Percentiles rank a stretch among this genome's conserved stretches.
phyloP scores from a whole-genome alignment of 2,329 filamentous ascomycete genomes.

The Zarea fungicola region DNA sequence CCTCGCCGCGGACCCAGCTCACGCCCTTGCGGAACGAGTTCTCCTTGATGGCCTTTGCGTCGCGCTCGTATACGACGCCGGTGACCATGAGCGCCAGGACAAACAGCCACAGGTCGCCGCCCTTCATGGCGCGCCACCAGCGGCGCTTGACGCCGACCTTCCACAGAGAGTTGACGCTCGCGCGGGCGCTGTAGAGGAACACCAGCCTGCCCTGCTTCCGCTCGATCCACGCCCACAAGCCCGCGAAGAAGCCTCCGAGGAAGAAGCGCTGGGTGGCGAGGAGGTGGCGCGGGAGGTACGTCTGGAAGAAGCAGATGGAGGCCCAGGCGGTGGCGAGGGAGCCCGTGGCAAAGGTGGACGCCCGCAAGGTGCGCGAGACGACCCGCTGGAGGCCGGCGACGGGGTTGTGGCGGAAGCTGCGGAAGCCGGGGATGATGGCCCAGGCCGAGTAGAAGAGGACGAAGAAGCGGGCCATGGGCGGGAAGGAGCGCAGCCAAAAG shows the following conservation, averaged over 20 bases:
- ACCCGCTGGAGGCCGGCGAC: slow-evolving; percentile 61
- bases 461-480: slow-evolving; percentile 71
- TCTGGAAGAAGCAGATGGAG: slow-evolving; percentile 82
- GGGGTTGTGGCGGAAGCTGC: slow-evolving; percentile 63
- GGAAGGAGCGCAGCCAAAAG: slow-evolving; percentile 82
- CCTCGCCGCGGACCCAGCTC: slow-evolving; percentile 69
- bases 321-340: slow-evolving; percentile 86
- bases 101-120: slow-evolving; percentile 82
- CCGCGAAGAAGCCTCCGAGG: slow-evolving; percentile 78
- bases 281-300: slow-evolving; percentile 65
- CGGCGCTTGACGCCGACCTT: slow-evolving; percentile 89
- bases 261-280: slow-evolving; percentile 85
- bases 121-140: slow-evolving; percentile 78
- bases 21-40: slow-evolving; percentile 64
- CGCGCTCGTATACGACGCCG: slow-evolving; percentile 70
- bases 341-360: slow-evolving; percentile 69
- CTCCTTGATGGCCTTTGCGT: slow-evolving; percentile 63
- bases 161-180: slow-evolving; percentile 81
- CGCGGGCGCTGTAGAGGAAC: slow-evolving; percentile 73
- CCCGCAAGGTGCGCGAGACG: slow-evolving; percentile 63
- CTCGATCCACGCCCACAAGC: slow-evolving; percentile 78
- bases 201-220: slow-evolving; percentile 57
- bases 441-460: slow-evolving; percentile 68
- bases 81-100: slow-evolving; percentile 72
- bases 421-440: slow-evolving; percentile 60